A percentile compares a stretch with the other conserved stretches of the same genome.
Conservation (phyloP, 495 filamentous ascomycete species). For the Daldinia grandis region DNA sequence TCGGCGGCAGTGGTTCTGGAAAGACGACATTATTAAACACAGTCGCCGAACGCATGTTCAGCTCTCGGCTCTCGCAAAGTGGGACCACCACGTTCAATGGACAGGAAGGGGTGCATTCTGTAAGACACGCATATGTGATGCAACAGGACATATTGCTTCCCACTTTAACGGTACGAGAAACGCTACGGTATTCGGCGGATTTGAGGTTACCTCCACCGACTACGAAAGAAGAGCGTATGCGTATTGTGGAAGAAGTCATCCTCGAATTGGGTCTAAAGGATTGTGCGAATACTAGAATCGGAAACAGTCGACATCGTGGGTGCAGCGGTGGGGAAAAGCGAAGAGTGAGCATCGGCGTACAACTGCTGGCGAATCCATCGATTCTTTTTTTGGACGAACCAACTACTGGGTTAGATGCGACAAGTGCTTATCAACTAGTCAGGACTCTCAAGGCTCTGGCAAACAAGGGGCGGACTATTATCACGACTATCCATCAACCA, state of each 20-base stretch:
- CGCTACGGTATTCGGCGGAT: constrained; percentile 73
- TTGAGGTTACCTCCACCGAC: constrained; percentile 70
- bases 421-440: constrained; percentile 76
- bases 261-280: constrained; percentile 77
- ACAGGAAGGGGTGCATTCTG: constrained; percentile 55
- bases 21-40: constrained; percentile 77
- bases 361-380: constrained; percentile 76
- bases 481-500: constrained; percentile 78
- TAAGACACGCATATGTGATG: constrained; percentile 76
- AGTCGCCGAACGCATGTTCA: constrained; percentile 70
- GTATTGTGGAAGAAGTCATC: constrained; percentile 75
- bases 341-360: constrained; percentile 76
- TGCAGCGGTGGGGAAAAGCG: constrained; percentile 82
- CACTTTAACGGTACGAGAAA: constrained; percentile 76
- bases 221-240: constrained; percentile 63
- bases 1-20: constrained; percentile 75
- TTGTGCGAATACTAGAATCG: constrained; percentile 75
- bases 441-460: constrained; percentile 72
- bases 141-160: constrained; percentile 77
- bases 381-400: constrained; percentile 80
- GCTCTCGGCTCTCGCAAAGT: constrained; percentile 59
- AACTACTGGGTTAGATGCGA: constrained; percentile 78
- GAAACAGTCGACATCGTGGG: constrained; percentile 71
- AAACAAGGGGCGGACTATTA: constrained; percentile 70
- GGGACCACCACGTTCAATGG: constrained; percentile 68